Base-by-base conservation (phyloP, 345 rosid genomes). In the Pseudoturritis turrita region DNA sequence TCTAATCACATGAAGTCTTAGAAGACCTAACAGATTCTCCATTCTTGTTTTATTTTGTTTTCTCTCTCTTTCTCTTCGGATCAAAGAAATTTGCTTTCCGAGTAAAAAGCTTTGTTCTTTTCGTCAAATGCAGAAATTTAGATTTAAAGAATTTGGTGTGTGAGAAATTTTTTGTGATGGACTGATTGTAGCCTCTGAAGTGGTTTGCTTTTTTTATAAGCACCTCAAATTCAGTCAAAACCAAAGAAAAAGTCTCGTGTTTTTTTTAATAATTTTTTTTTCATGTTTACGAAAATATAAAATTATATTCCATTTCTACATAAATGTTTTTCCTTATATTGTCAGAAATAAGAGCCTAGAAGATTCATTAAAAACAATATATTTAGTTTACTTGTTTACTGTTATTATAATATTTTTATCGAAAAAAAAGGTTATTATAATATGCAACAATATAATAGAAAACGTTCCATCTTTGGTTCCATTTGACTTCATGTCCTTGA, bases 11-110 rank as follows among this genome's bases (percentile, higher is more conserved):
- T 77, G 88, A 77, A 94, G 70, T 43, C 91, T 79, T 15, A 94
- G 87, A 80, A 94, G 79, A 23, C 96, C 98, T 78, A 89, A 25
- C 23, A 85, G 23, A 23, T 82, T 70, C 72, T 94, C 98, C 95
- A 91, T 91, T 14, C 18, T 25, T 6, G 2, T 39, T 39, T n/a
- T n/a, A n/a, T n/a, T 36, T 23, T 33, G n/a, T 15, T 9, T n/a
- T 17, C 2, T 9, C 6, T 33, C 18, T 33, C 17, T 45, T 8
- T 9, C 23, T 62, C 25, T 40, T 41, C 19, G 2, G 52, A 26
- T 61, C 52, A 40, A 60, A 61, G 14, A 6, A 51, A 15, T 55
- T 29, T 18, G 8, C 9, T 63, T 21, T 63, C 29, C 11, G n/a
- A 64, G 69, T 63, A 33, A 23, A 41, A 40, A 52, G 12, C 18